These are phyloP conservation scores for Arxiozyma telluris DNA, from an alignment of 1,139 yeast species.

Conservation along the genomic window DNA sequence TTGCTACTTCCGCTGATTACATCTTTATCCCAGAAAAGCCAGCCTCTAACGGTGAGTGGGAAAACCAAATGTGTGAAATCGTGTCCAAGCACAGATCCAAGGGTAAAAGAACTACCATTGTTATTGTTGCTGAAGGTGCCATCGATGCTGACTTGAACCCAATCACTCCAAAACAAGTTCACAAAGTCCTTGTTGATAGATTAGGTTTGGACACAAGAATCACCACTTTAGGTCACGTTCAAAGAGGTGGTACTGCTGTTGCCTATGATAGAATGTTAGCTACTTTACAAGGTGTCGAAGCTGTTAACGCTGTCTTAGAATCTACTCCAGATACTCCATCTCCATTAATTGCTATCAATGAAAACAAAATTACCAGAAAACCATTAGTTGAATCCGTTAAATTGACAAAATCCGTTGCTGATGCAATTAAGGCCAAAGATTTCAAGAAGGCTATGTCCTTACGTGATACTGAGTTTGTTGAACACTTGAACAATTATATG, in stretches of 20 bases:
- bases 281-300: constrained; percentile 95
- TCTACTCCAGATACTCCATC: constrained; percentile 87
- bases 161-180: constrained; percentile 70
- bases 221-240: constrained; percentile 94
- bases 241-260: constrained; percentile 97
- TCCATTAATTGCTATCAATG: constrained; percentile 86
- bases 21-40: constrained; percentile 75
- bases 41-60: constrained; percentile 42
- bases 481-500: constrained; percentile 63
- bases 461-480: constrained; percentile 81
- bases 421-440: constrained; percentile 68
- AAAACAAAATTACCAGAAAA: constrained; percentile 75
- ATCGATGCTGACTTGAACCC: constrained; percentile 75
- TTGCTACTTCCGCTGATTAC: constrained; percentile 91
- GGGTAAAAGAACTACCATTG: constrained; percentile 91
- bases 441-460: constrained; percentile 79
- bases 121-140: constrained; percentile 97
- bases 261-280: constrained; percentile 87
- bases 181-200: constrained; percentile 60
- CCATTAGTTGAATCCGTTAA: constrained; percentile 84
- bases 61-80: constrained; percentile 61
- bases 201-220: constrained; percentile 89
- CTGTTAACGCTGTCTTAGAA: constrained; percentile 85
- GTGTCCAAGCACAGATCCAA: constrained; percentile 67
- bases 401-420: constrained; percentile 78